A percentile compares a stretch with the other conserved stretches of the same genome.
Conservation (phyloP, 2,329 filamentous ascomycete genomes). For the Ophiocordyceps robertsii region DNA sequence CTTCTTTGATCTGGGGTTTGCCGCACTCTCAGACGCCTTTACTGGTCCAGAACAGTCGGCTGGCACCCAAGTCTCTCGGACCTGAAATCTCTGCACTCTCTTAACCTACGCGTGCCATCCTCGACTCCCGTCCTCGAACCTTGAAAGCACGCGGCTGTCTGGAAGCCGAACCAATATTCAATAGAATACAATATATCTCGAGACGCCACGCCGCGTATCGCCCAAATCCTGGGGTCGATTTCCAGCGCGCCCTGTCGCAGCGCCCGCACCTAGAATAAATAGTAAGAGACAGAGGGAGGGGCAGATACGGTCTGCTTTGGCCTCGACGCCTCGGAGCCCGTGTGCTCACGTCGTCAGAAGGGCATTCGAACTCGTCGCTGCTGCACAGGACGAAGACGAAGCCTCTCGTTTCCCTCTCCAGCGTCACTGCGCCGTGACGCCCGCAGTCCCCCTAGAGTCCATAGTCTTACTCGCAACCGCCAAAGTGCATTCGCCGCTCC, state of each 20-base stretch:
- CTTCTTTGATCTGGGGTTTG: slow-evolving; percentile 21
- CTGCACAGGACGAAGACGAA: not conserved
- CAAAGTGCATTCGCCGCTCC: slow-evolving; percentile 62
- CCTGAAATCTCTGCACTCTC: not conserved
- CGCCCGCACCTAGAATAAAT: not conserved
- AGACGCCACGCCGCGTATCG: not conserved
- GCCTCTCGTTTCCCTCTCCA: not conserved
- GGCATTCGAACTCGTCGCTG: not conserved
- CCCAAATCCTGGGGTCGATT: not conserved
- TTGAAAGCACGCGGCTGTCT: too few species aligned
- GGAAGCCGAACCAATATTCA: too few species aligned
- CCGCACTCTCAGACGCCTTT: slow-evolving; percentile 49
- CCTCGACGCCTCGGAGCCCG: not conserved
- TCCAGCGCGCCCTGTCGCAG: not conserved
- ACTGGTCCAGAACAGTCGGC: slow-evolving; percentile 40
- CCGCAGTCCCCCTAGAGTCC: not conserved
- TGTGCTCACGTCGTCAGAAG: not conserved
- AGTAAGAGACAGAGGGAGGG: not conserved
- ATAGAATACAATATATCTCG: not conserved
- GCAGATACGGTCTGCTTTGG: not conserved
- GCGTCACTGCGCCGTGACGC: not conserved
- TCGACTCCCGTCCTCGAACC: not conserved
- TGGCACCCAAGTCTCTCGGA: slow-evolving; percentile 15
- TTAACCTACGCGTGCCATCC: not conserved
- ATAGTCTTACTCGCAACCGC: slow-evolving; percentile 20